Conservation (phyloP, 306 rosid species). For the Vigna trinervia region DNA sequence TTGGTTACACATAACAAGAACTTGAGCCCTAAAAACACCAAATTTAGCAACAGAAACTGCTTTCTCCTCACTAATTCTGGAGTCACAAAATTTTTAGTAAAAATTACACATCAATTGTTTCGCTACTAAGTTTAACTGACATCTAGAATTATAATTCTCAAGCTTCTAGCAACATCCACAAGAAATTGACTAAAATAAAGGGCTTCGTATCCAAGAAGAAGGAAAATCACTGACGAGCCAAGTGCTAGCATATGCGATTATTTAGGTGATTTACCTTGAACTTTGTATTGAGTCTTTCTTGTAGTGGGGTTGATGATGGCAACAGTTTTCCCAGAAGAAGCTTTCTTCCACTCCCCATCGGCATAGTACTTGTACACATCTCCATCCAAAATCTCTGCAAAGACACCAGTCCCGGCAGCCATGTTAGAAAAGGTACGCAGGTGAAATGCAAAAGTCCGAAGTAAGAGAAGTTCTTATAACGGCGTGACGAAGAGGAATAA, state of each 20-base stretch:
- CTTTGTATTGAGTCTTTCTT: conserved; percentile 85
- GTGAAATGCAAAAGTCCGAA: conserved; percentile 9
- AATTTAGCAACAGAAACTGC: neutral
- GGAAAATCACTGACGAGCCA: neutral
- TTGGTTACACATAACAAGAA: neutral
- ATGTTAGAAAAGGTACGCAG: conserved; percentile 38
- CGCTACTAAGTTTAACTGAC: neutral
- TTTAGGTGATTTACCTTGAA: conserved; percentile 67
- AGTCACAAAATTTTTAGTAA: neutral
- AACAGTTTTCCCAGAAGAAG: conserved; percentile 81
- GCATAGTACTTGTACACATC: conserved; percentile 83
- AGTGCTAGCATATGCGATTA: neutral
- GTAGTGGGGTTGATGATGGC: conserved; percentile 88
- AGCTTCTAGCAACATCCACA: neutral
- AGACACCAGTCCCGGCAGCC: conserved; percentile 81
- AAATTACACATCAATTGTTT: neutral
- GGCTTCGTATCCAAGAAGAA: neutral
- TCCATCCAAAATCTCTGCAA: conserved; percentile 80
- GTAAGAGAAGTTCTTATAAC: neutral
- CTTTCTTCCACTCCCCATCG: conserved; percentile 90
- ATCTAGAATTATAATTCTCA: neutral
- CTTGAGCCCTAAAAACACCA: neutral
- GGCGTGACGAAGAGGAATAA: conserved; percentile 13
- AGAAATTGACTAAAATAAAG: conserved; percentile 1
- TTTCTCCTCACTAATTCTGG: neutral